Evolutionary conservation across 2,329 filamentous ascomycete genomes (phyloP), one percentile per base, ranked within the genome.

Genomic region (Sporothrix sp.): DNA sequence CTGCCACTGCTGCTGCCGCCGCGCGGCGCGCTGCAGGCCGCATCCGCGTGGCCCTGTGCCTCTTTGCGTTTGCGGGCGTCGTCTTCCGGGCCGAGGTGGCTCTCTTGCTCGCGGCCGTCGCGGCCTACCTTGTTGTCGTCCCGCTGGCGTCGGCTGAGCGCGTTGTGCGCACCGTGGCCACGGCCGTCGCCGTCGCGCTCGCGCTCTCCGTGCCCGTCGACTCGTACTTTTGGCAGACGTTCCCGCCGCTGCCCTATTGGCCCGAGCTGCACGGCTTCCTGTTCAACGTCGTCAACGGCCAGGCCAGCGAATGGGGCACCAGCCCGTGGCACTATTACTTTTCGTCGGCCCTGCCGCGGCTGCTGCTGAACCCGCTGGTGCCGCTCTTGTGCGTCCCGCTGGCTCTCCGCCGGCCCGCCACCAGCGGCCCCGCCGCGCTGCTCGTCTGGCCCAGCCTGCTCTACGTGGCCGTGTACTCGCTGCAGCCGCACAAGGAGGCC

Each of bases 401-500:
- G 6, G 72, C 81, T 3, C 68, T 81, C 8, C 62, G 63, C 10
- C 69, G 72, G 7, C 70, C 72, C 0, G 71, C 70, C 2, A 74
- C 71, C 0, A 63, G 66, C 8, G 64, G 63, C 4, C 64, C 67
- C 5, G 70, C 73, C 0, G 62, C 66, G 14, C 68, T 71, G 7
- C 60, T 87, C 0, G 71, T 86, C 4, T 59, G 83, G 2, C 89
- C 93, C 0, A 75, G 78, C 9, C 57, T 94, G 2, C 65, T 77
- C 27, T 98, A 90, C 65, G 73, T 94, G 18, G 75, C 75, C 4
- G 66, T 94, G 38, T 97, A 95, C 71, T 95, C 88, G 56, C 60
- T 88, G 46, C 85, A 95, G 55, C 90, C 91, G 0, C 93, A 98
- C 70, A 98, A 98, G 65, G 93, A 98, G 69, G 85, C 89, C 64